Evolutionary conservation across 805 yeast species (phyloP).

Genomic region (Lipomyces japonicus): DNA sequence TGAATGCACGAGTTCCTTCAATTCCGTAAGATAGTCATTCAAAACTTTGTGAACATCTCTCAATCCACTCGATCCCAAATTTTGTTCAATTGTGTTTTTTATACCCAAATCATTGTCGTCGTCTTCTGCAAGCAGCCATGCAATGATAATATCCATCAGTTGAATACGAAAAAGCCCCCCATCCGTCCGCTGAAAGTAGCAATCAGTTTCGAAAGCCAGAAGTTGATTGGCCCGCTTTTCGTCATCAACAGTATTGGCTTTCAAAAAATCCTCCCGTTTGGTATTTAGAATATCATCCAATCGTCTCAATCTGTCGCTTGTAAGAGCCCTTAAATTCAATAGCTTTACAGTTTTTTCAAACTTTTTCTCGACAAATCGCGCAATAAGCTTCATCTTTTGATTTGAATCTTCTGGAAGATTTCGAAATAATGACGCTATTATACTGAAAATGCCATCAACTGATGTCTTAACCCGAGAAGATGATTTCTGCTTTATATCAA

Average conservation of each 20-base stretch:
- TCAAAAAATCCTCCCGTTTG: slow-evolving; percentile 16
- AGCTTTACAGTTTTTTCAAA: slow-evolving; percentile 22
- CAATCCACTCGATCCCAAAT: slow-evolving; percentile 2
- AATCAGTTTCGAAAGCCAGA: slow-evolving; percentile 23
- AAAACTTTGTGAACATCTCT: slow-evolving; percentile 17
- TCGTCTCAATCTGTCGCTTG: slow-evolving; percentile 10
- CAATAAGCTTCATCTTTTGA: slow-evolving; percentile 23
- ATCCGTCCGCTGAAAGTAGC: slow-evolving; percentile 26
- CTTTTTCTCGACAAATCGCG: slow-evolving; percentile 27
- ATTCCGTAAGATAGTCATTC: too few relatives aligned
- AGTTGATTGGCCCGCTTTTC: slow-evolving; percentile 21
- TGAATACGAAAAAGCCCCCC: slow-evolving; percentile 26
- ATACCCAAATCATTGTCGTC: slow-evolving; percentile 22
- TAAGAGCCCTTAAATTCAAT: slow-evolving; percentile 7
- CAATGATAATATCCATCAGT: slow-evolving; percentile 22
- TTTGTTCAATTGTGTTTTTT: background rate
- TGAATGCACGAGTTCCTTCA: slow-evolving; percentile 17
- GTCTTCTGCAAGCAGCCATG: slow-evolving; percentile 30
- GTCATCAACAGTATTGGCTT: slow-evolving; percentile 4
- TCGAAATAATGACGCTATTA: slow-evolving; percentile 26
- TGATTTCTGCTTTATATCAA: slow-evolving; percentile 5
- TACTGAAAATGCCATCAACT: slow-evolving; percentile 27
- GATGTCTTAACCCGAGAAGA: slow-evolving; percentile 11
- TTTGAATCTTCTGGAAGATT: slow-evolving; percentile 24
- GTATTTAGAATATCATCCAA: slow-evolving; percentile 4